Conservation (phyloP, 768 basidiomycete genomes). For the Megacollybia marginata region DNA sequence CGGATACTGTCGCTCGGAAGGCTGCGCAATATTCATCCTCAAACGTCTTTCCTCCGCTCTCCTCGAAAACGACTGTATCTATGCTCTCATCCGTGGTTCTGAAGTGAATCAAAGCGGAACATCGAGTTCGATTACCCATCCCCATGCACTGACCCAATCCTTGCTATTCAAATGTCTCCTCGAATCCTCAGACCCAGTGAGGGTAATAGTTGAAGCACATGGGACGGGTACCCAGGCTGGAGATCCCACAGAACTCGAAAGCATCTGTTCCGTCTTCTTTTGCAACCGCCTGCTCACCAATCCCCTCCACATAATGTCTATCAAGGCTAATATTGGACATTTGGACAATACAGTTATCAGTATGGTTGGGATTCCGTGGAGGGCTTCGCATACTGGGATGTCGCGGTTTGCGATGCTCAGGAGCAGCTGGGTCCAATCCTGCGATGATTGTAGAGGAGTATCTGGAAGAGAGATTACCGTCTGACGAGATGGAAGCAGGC, state of each 20-base stretch:
- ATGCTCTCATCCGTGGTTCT: conserved; percentile 60
- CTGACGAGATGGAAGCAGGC: not conserved
- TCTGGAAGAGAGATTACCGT: not conserved
- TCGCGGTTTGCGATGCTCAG: conserved; percentile 55
- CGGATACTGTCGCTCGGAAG: conserved; percentile 67
- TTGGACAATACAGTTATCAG: conserved; percentile 49
- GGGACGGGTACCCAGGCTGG: conserved; percentile 71
- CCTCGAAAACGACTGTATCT: conserved; percentile 57
- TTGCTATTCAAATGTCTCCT: conserved; percentile 45
- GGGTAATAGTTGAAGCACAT: conserved; percentile 69
- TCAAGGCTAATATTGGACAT: conserved; percentile 73
- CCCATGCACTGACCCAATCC: conserved; percentile 56
- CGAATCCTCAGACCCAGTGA: conserved; percentile 29
- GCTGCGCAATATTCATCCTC: conserved; percentile 63
- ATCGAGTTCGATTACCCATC: conserved; percentile 65
- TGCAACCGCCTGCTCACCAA: conserved; percentile 31
- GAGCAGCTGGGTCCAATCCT: conserved; percentile 66
- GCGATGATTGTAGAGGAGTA: conserved; percentile 56
- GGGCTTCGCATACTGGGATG: conserved; percentile 17
- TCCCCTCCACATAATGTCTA: conserved; percentile 56
- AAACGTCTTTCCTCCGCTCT: conserved; percentile 64
- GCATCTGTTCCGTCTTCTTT: conserved; percentile 50
- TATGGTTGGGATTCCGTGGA: conserved; percentile 34
- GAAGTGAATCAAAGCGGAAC: conserved; percentile 61
- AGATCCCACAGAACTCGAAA: conserved; percentile 58